Conservation (phyloP, 2,329 filamentous ascomycete genomes). For the Claviceps capensis region DNA sequence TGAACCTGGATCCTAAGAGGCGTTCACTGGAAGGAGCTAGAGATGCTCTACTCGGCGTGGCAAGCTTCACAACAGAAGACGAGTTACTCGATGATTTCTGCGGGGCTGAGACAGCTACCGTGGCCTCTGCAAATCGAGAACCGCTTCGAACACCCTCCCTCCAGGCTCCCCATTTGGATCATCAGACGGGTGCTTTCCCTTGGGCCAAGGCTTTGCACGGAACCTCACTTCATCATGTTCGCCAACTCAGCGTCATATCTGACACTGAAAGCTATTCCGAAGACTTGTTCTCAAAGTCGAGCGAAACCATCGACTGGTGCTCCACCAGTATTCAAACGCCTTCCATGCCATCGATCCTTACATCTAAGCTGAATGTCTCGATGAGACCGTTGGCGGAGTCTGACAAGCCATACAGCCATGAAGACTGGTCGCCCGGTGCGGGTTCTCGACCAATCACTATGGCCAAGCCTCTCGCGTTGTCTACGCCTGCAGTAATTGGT, state of each 20-base stretch:
- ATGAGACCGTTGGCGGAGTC: constrained; percentile 58
- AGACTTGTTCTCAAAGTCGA: constrained; percentile 72
- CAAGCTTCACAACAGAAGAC: constrained; percentile 89
- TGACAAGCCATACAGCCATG: constrained; percentile 22
- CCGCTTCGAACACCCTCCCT: constrained; percentile 91
- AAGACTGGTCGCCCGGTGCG: constrained; percentile 41
- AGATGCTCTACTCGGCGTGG: constrained; percentile 61
- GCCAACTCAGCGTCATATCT: constrained; percentile 77
- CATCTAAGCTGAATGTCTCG: constrained; percentile 69
- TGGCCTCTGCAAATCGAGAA: constrained; percentile 82
- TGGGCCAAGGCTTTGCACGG: constrained; percentile 86
- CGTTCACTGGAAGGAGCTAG: constrained; percentile 69
- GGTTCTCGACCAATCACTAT: constrained; percentile 68
- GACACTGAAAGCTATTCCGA: constrained; percentile 70
- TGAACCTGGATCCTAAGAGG: constrained; percentile 83
- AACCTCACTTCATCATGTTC: constrained; percentile 51
- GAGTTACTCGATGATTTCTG: constrained; percentile 91
- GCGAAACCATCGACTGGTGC: constrained; percentile 63
- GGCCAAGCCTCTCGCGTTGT: constrained; percentile 57
- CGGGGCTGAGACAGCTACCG: constrained; percentile 59
- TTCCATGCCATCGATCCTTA: constrained; percentile 70
- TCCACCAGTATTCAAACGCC: constrained; percentile 63
- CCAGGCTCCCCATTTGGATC: constrained; percentile 69
- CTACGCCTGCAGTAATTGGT: constrained; percentile 70
- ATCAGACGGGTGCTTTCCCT: constrained; percentile 59